Evolutionary conservation across 805 yeast genomes (phyloP), one percentile per base, ranked within the genome.

Genomic region (Yarrowia phangngaensis): DNA sequence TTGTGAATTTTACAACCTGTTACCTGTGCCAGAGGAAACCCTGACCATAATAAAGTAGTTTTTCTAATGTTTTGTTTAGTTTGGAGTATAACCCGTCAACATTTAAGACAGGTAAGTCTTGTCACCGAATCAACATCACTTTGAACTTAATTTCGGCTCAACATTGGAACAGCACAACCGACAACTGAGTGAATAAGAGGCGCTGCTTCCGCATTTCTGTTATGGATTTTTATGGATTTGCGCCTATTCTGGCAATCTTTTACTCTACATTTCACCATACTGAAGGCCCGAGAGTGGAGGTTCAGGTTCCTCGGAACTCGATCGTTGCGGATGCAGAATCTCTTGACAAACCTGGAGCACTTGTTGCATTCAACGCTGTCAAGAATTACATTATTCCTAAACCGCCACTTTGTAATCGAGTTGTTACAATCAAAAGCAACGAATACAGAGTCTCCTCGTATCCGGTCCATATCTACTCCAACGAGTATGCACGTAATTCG

Each of bases 241-340:
- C 82, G 6, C 95, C 95, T n/a, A 87, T 92, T 13, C 72, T 78
- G 51, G 92, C 96, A 2, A 71, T 88, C 34, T 89, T 92, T 63
- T 92, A 86, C 64, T 80, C 96, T 0, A 86, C 85, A 0, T 92
- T 92, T 65, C 97, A 92, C 59, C 97, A 97, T 0, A 84, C 92
- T 0, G 95, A 88, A 59, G 98, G 98, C 1, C 82, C 97, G 0
- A 87, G 88, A 65, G 89, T 90, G 5, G 75, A 84, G 4, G 84
- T 84, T 58, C 96, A 92, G 62, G 94, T 87, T 0, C 98, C 98
- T 2, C 78, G 80, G 29, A 85, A 87, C 5, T 71, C 84, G 4
- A 76, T 80, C 19, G 71, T 70, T 6, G 71, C 71, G 62, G 50
- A 56, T 36, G 56, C 60, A 19, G 57, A 52, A 13, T 51, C 49